Evolutionary conservation across 495 filamentous ascomycete species (phyloP).

Genomic region (Talaromyces stipitatus): DNA sequence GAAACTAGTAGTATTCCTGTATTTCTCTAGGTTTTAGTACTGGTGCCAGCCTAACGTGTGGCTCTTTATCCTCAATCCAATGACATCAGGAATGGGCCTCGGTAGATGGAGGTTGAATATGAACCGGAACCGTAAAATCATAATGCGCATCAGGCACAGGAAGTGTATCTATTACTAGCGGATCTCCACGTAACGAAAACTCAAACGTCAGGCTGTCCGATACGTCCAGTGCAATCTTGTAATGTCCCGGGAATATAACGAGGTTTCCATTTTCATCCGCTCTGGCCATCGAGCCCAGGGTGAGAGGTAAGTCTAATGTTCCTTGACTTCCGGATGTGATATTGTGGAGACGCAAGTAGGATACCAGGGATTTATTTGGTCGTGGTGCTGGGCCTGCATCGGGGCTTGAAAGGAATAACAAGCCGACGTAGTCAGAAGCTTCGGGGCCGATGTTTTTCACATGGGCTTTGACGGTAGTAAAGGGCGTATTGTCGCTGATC

Average conservation of each 20-base stretch:
- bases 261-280: constrained; percentile 46
- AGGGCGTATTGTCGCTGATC: constrained; percentile 13
- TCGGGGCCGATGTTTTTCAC: constrained; percentile 38
- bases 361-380: constrained; percentile 48
- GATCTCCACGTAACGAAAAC: constrained; percentile 9
- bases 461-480: constrained; percentile 27
- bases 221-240: constrained; percentile 43
- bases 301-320: constrained; percentile 34
- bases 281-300: constrained; percentile 45
- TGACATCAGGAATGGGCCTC: neutral
- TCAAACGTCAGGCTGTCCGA: constrained; percentile 3
- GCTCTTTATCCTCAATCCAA: too few relatives aligned
- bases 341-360: constrained; percentile 39
- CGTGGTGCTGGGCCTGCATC: constrained; percentile 44
- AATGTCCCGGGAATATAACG: constrained; percentile 52
- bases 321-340: constrained; percentile 25
- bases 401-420: constrained; percentile 41
- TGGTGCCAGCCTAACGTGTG: too few relatives aligned
- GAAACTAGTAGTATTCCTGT: too few relatives aligned
- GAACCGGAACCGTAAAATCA: neutral
- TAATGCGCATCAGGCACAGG: neutral
- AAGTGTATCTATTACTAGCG: constrained; percentile 5
- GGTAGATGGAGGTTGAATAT: neutral
- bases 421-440: constrained; percentile 45
- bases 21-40: too few relatives aligned